Conservation (phyloP, 495 filamentous ascomycete species). For the Tetracladium setigerum region DNA sequence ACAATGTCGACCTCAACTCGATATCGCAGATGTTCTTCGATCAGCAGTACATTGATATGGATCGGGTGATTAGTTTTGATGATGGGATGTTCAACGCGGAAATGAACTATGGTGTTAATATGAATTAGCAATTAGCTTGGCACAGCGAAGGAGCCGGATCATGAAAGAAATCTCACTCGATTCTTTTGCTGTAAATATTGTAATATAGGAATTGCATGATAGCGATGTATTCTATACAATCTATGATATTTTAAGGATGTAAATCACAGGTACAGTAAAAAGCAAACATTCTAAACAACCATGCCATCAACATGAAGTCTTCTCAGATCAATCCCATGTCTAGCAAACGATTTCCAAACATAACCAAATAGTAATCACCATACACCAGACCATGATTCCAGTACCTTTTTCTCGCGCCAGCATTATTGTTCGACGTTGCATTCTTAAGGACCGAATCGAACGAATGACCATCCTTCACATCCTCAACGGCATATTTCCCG, state of each 20-base stretch:
- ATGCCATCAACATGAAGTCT: neutral
- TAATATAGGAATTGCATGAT: too few relatives aligned
- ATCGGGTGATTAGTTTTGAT: constrained; percentile 30
- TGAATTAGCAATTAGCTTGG: too few relatives aligned
- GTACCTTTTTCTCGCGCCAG: constrained; percentile 12
- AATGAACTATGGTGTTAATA: too few relatives aligned
- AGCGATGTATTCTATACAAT: too few relatives aligned
- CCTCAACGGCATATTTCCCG: neutral
- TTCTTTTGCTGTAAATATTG: too few relatives aligned
- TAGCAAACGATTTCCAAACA: constrained; percentile 29
- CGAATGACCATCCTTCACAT: constrained; percentile 7
- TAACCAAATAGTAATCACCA: constrained; percentile 36
- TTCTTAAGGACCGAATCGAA: constrained; percentile 25
- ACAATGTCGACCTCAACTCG: constrained; percentile 23
- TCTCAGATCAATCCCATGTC: constrained; percentile 13
- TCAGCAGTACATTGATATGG: constrained; percentile 30
- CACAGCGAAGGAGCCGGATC: too few relatives aligned
- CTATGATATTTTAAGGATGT: too few relatives aligned
- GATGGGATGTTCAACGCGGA: constrained; percentile 5
- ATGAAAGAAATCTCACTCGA: too few relatives aligned
- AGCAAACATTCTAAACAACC: too few relatives aligned
- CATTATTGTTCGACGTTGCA: constrained; percentile 31
- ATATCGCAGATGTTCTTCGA: constrained; percentile 31
- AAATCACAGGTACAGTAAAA: too few relatives aligned
- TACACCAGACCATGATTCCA: constrained; percentile 35